Evolutionary conservation across 192 early-diverging fungal genomes (phyloP).

Genomic region (Podila clonocystis): DNA sequence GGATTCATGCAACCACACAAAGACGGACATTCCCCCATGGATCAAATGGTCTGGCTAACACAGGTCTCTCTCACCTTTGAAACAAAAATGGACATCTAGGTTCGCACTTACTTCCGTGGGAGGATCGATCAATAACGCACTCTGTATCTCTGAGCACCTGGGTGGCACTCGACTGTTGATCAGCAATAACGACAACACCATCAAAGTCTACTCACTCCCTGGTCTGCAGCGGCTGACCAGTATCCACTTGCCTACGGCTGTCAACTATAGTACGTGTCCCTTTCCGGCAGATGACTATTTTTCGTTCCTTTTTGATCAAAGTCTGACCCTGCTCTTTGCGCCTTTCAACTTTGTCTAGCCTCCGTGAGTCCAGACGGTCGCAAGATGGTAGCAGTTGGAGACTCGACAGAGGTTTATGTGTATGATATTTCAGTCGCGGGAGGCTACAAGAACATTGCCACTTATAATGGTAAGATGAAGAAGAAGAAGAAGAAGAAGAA

Average conservation of each 20-base stretch:
- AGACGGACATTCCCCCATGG: background rate
- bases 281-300: background rate
- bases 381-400: constrained; percentile 93
- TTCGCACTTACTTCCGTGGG: constrained; percentile 37
- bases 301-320: background rate
- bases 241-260: constrained; percentile 86
- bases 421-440: constrained; percentile 79
- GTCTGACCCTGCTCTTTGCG: background rate
- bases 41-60: no score
- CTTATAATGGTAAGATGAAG: constrained; percentile 80
- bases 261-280: constrained; percentile 75
- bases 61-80: background rate
- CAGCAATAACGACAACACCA: constrained; percentile 95
- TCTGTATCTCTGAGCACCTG: constrained; percentile 69
- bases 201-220: constrained; percentile 90
- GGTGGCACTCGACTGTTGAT: constrained; percentile 79
- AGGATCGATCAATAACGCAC: constrained; percentile 86
- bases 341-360: constrained; percentile 38
- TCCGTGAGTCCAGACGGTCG: constrained; percentile 92
- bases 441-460: constrained; percentile 76
- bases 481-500: no score
- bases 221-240: constrained; percentile 76
- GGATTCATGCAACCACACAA: background rate
- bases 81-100: constrained; percentile 7
- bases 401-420: constrained; percentile 86